These are phyloP conservation scores for Eucalyptus camaldulensis DNA, from an alignment of 345 rosid genomes.

Conservation along the genomic window DNA sequence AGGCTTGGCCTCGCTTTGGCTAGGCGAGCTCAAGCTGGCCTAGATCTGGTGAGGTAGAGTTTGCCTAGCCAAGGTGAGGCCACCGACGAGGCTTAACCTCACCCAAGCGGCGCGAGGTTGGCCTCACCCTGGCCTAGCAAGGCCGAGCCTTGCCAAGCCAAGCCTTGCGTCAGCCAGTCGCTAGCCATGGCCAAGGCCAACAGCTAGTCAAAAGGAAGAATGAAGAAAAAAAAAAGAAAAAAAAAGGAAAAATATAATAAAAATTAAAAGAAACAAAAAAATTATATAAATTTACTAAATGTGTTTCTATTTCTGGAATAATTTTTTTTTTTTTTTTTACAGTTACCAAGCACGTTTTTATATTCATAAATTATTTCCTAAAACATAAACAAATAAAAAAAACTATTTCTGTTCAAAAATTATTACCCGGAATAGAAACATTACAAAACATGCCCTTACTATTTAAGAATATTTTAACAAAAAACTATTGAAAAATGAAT, in stretches of 20 bases:
- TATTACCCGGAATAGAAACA: accelerated
- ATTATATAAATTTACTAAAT: too few relatives aligned
- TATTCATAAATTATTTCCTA: accelerated
- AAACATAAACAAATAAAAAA: too few relatives aligned
- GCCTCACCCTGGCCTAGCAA: accelerated
- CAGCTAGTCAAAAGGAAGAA: accelerated
- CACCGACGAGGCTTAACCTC: accelerated
- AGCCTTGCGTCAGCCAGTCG: accelerated
- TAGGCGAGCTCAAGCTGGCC: too few relatives aligned
- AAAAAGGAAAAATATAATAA: too few relatives aligned
- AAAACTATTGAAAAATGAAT: neutral
- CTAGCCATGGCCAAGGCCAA: accelerated
- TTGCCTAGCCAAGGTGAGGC: too few relatives aligned
- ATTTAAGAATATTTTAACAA: neutral
- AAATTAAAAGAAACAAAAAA: too few relatives aligned
- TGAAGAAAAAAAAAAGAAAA: too few relatives aligned
- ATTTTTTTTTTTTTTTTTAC: too few relatives aligned
- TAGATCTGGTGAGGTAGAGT: accelerated
- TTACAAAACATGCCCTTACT: accelerated
- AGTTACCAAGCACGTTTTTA: accelerated
- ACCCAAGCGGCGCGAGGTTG: accelerated
- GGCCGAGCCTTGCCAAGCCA: accelerated
- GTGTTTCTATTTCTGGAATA: too few relatives aligned
- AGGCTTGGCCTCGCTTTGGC: too few relatives aligned
- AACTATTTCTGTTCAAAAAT: too few relatives aligned